These are phyloP conservation scores for Piper longum DNA, from an alignment of 164 flowering plant species.

Conservation along the genomic window DNA sequence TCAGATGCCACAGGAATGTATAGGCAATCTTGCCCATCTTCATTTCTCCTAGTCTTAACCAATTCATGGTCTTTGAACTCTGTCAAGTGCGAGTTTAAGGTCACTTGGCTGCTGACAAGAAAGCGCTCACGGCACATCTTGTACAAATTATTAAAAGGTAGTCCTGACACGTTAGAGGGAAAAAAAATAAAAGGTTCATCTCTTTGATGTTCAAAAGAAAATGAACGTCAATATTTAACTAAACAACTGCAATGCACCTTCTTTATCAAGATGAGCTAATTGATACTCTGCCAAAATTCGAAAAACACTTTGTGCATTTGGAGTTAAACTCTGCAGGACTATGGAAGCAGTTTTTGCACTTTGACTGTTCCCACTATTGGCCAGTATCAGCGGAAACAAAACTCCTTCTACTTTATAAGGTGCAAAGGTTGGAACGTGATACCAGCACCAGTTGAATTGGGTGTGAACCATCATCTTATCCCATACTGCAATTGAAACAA, in stretches of 20 bases:
- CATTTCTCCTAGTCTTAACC: conserved; percentile 62
- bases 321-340: conserved; percentile 91
- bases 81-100: conserved; percentile 78
- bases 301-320: conserved; percentile 92
- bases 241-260: conserved; percentile 34
- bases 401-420: conserved; percentile 80
- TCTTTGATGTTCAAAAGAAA: neutral
- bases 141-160: conserved; percentile 52
- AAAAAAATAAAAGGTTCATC: neutral
- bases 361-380: conserved; percentile 52
- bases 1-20: conserved; percentile 70
- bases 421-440: conserved; percentile 83
- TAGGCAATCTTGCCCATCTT: conserved; percentile 86
- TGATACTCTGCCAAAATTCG: conserved; percentile 82
- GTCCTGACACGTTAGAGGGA: conserved; percentile 30
- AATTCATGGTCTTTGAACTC: conserved; percentile 94
- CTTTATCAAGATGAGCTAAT: conserved; percentile 70
- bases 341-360: conserved; percentile 78
- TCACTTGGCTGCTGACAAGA: conserved; percentile 24
- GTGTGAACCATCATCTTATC: conserved; percentile 96
- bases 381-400: conserved; percentile 69
- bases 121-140: conserved; percentile 56
- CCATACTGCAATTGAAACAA: conserved; percentile 49
- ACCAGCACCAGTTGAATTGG: conserved; percentile 94
- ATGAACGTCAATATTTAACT: neutral